Percentiles rank a stretch among this genome's conserved stretches.
These are phyloP conservation scores for Trichoderma guizhouense DNA, from an alignment of 2,329 filamentous ascomycete species.

Conservation along the genomic window DNA sequence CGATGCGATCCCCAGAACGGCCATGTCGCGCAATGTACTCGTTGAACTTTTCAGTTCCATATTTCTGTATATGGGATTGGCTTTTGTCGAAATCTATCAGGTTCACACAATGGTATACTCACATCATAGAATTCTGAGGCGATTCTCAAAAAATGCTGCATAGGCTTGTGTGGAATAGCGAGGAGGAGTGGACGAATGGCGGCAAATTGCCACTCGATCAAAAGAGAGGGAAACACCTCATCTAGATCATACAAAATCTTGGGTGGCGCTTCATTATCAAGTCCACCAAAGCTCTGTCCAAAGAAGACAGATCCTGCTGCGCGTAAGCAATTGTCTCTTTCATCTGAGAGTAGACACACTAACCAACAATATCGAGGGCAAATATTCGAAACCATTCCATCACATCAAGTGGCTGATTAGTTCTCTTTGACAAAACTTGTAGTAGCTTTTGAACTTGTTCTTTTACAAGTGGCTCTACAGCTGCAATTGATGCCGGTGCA, in stretches of 20 bases:
- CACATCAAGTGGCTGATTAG: not conserved
- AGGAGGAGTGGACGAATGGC: not conserved
- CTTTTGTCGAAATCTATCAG: not conserved
- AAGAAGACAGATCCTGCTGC: not conserved
- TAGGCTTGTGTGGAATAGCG: not conserved
- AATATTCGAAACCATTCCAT: conserved; percentile 7
- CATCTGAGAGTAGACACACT: not conserved
- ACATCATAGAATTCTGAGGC: not conserved
- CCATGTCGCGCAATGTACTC: not conserved
- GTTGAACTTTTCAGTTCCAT: not conserved
- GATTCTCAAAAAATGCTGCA: not conserved
- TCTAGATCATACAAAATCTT: not conserved
- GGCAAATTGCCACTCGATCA: not conserved
- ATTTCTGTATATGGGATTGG: not conserved
- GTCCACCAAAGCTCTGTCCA: not conserved
- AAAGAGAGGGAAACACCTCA: conserved; percentile 5
- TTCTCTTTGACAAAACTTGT: not conserved
- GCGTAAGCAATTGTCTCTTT: not conserved
- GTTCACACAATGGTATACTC: not conserved
- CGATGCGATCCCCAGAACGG: not conserved
- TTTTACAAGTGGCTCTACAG: not conserved
- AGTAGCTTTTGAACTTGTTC: not conserved
- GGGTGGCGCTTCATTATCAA: not conserved
- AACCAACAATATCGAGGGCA: conserved; percentile 3
- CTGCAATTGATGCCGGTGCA: not conserved